Evolutionary conservation across 2,329 filamentous ascomycete species (phyloP), one percentile per base, ranked within the genome.

Genomic region (Pseudocercospora cruenta): DNA sequence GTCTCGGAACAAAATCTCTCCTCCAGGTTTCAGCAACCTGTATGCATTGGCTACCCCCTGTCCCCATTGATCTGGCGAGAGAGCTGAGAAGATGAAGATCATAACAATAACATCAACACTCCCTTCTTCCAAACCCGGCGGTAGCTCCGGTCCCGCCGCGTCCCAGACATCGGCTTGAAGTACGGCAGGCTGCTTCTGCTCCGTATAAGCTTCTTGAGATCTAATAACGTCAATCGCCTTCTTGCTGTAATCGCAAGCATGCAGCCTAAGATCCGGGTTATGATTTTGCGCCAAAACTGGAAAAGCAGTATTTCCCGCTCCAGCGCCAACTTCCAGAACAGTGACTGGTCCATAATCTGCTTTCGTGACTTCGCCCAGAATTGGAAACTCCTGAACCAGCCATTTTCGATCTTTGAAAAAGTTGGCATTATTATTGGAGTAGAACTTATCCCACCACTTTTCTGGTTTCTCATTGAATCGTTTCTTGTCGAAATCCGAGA

Each of bases 391-490:
- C 79, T 98, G 94, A 70, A 91, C 90, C 33, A 99, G 83, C 95
- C 95, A 99, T 78, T 98, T 98, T 70, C 95, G 88, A 77, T 99
- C 91, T 81, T 99, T 99, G 88, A 99, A 99, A 81, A 99, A 99
- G 77, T 98, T 98, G 74, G 90, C 87, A 21, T 91, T 92, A 80
- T 99, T 98, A 82, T 98, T 97, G 81, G 95, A 94, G 84, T 99
- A 99, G 81, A 99, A 99, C 63, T 91, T 82, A 76, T 99, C 95
- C 95, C 95, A 99, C 92, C 93, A 98, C 79, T 93, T 96, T 68
- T 92, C 94, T 0, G 95, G 95, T 70, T 96, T 88, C 54, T 85
- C 83, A 78, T 97, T 98, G 84, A 97, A 97, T 85, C 84, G 83
- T 89, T 90, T 87, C 79, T 93, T 93, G 80, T 99, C 94, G 83